Base-by-base conservation (phyloP, 2,329 filamentous ascomycete species). In the Biscogniauxia mediterranea region DNA sequence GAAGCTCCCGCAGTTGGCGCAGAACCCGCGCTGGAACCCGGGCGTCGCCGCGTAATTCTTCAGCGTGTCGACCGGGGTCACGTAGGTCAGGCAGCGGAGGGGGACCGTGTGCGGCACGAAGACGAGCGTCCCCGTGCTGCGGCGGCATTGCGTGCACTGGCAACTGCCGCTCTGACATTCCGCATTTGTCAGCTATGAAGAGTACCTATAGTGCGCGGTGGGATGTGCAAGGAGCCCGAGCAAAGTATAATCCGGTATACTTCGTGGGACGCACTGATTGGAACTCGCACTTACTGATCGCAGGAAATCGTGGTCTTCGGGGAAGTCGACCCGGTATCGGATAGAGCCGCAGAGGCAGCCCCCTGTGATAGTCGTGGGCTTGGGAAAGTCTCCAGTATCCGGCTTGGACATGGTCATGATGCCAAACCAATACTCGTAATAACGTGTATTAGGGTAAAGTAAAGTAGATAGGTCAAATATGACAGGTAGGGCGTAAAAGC, bases 71-170 rank as follows among this genome's bases (percentile, higher is more conserved):
- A 71, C 69, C 19, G 66, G 38, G 25, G 71, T 69, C 3, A 70
- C 70, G 69, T 74, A 82, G 7, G 63, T 65, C 58, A 83, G 69
- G 51, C 74, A 70, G 2, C 59, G 62, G 63, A 69, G 57, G 4
- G 76, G 75, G 0, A 82, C 66, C 5, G 59, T 68, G 66, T 83
- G 77, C 55, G 76, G 71, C 59, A 75, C 71, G 63, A 78, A 75
- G 66, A 83, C 71, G 57, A 85, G 76, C 3, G 77, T 69, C 56
- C 82, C 82, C 7, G 80, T 80, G 61, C 80, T 77, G 60, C 81
- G 81, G 68, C 83, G 81, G 71, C 82, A 85, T 69, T 84, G 82
- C 6, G 79, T 81, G 73, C 83, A 85, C 66, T 85, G 82, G 69
- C 83, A 86, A 6, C 79, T 82, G 53, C 72, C 70, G 62, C 75